phyloP scores from a whole-genome alignment of 805 yeast species.

The Alloascoidea hylecoeti region DNA sequence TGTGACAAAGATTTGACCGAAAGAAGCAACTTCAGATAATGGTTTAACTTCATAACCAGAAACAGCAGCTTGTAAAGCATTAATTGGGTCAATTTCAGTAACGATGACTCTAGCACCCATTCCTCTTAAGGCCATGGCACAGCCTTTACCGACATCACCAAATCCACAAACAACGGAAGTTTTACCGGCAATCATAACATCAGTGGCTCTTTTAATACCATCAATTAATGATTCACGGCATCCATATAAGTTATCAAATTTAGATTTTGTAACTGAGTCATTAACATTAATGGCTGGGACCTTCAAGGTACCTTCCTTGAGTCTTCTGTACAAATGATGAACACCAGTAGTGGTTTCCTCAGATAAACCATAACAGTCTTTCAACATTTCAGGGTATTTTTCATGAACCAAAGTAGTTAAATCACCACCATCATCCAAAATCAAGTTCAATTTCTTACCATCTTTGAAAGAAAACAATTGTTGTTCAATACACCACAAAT shows the following conservation, averaged over 20 bases:
- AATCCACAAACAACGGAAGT: constrained; percentile 98
- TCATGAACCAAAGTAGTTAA: constrained; percentile 93
- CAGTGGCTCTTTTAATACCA: constrained; percentile 99
- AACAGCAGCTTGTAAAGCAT: constrained; percentile 98
- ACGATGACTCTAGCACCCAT: constrained; percentile 99
- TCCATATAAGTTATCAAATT: constrained; percentile 98
- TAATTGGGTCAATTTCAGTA: constrained; percentile 97
- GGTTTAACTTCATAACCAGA: constrained; percentile 96
- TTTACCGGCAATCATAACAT: constrained; percentile 99
- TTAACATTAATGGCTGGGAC: constrained; percentile 99
- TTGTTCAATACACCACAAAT: constrained; percentile 98
- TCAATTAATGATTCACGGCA: constrained; percentile 98
- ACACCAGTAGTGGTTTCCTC: constrained; percentile 99
- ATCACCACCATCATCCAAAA: constrained; percentile 99
- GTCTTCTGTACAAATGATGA: constrained; percentile 95
- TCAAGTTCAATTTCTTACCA: constrained; percentile 86
- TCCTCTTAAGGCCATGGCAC: constrained; percentile 96
- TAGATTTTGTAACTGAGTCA: constrained; percentile 98
- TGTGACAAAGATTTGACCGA: constrained; percentile 96
- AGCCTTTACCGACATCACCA: constrained; percentile 99
- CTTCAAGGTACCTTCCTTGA: constrained; percentile 77
- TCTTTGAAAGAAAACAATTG: constrained; percentile 97
- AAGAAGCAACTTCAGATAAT: constrained; percentile 82
- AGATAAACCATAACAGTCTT: constrained; percentile 88
- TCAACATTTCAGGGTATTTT: constrained; percentile 95